These are phyloP conservation scores for Penicillium expansum DNA, from an alignment of 2,329 filamentous ascomycete genomes.

Conservation along the genomic window DNA sequence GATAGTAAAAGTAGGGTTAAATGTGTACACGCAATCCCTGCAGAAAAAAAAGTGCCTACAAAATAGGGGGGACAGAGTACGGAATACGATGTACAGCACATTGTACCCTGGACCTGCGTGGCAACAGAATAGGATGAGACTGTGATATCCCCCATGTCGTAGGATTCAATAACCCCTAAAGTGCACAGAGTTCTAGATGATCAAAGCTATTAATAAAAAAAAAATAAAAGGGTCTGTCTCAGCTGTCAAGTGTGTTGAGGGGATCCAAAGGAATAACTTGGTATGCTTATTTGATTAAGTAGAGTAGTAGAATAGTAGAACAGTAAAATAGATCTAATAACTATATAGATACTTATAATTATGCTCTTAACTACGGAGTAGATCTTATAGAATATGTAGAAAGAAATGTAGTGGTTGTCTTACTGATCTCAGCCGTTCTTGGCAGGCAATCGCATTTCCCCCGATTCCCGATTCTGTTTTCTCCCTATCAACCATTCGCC, in stretches of 20 bases:
- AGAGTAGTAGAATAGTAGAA: not conserved
- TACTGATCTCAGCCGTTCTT: conserved; percentile 14
- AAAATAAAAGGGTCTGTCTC: conserved; percentile 1
- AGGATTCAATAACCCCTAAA: not conserved
- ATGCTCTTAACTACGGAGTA: not conserved
- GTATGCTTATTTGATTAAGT: not conserved
- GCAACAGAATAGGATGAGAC: not conserved
- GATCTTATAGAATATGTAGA: not conserved
- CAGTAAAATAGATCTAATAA: not conserved
- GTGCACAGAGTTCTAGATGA: not conserved
- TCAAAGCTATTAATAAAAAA: conserved; percentile 9
- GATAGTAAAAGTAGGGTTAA: not conserved
- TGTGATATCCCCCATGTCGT: not conserved
- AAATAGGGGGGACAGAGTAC: not conserved
- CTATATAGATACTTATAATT: not conserved
- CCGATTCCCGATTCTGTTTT: conserved; percentile 22
- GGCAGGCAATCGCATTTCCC: conserved; percentile 16
- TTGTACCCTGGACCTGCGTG: not conserved
- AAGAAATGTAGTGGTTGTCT: conserved; percentile 7
- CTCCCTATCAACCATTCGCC: conserved; percentile 15
- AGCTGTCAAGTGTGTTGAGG: not conserved
- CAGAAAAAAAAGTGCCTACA: not conserved
- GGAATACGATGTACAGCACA: not conserved
- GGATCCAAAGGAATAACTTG: not conserved
- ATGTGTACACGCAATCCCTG: conserved; percentile 3